These are phyloP conservation scores for Pichia kudriavzevii DNA, from an alignment of 1,139 yeast species.

Conservation along the genomic window DNA sequence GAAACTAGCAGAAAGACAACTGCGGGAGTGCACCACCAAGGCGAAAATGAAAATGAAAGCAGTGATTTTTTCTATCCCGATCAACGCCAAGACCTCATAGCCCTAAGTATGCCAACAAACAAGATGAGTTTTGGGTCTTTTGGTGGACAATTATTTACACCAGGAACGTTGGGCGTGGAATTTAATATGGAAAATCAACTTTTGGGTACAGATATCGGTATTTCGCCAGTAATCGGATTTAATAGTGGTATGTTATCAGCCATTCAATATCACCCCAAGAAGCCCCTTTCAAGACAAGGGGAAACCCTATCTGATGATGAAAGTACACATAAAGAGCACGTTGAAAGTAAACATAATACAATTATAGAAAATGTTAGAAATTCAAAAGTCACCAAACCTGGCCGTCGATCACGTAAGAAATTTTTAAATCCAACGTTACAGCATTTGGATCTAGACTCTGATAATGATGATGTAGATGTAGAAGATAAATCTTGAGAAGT, in stretches of 20 bases:
- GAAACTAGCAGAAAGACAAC: too few species aligned
- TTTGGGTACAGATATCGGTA: constrained; percentile 8
- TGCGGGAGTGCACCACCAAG: too few species aligned
- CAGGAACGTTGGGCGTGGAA: constrained; percentile 10
- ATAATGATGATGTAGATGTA: constrained; percentile 2
- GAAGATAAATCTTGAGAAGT: neutral
- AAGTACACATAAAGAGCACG: neutral
- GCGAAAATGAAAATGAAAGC: neutral
- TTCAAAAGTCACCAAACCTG: constrained; percentile 6
- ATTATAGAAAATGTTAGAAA: constrained; percentile 5
- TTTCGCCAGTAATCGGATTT: constrained; percentile 17
- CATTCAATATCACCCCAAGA: constrained; percentile 9
- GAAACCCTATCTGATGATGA: neutral
- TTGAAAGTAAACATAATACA: constrained; percentile 4
- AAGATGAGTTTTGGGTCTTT: constrained; percentile 8
- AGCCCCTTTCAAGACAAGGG: neutral
- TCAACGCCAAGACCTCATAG: constrained; percentile 8
- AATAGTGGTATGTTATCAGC: constrained; percentile 15
- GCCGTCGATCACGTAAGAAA: constrained; percentile 1
- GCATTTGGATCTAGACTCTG: constrained; percentile 15
- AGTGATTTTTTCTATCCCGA: neutral
- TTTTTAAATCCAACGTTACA: constrained; percentile 19
- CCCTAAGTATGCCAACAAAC: constrained; percentile 6
- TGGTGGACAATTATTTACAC: constrained; percentile 14
- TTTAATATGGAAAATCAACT: constrained; percentile 7